Percentiles rank a stretch among this genome's conserved stretches.
Evolutionary conservation across 2,329 filamentous ascomycete species (phyloP).

Genomic region (Fusarium tjaetaba): DNA sequence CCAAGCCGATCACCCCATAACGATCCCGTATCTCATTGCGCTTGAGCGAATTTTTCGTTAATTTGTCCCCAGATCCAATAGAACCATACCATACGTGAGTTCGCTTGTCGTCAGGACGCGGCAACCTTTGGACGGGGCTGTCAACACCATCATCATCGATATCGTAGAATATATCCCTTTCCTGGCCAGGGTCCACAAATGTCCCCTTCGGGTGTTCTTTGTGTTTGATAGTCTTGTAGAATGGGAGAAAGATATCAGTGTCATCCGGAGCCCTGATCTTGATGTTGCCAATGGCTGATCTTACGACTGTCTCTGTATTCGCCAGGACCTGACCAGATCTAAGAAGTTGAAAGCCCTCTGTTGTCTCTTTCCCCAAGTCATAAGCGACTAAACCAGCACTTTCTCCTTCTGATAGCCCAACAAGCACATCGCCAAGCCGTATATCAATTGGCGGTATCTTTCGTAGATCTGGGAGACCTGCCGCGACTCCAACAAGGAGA

Average conservation of each 20-base stretch:
- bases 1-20: background rate
- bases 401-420: slow-evolving; percentile 41
- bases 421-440: slow-evolving; percentile 51
- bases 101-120: background rate
- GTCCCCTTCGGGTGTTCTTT: slow-evolving; percentile 36
- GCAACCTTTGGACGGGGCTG: background rate
- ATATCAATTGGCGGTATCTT: slow-evolving; percentile 46
- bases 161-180: slow-evolving; percentile 40
- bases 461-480: slow-evolving; percentile 46
- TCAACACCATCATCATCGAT: background rate
- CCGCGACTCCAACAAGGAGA: slow-evolving; percentile 50
- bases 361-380: slow-evolving; percentile 48
- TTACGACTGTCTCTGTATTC: slow-evolving; percentile 45
- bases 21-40: background rate
- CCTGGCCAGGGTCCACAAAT: slow-evolving; percentile 48
- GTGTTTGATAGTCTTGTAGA: slow-evolving; percentile 42
- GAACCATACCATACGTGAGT: background rate
- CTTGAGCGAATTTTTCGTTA: background rate
- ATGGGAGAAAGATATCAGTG: slow-evolving; percentile 23
- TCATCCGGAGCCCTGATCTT: slow-evolving; percentile 41
- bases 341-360: slow-evolving; percentile 42
- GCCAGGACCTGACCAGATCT: slow-evolving; percentile 39
- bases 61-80: background rate
- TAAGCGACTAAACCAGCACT: slow-evolving; percentile 46
- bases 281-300: slow-evolving; percentile 49